phyloP scores from a whole-genome alignment of 78 protist genomes.

The Emiliania huxleyi region DNA sequence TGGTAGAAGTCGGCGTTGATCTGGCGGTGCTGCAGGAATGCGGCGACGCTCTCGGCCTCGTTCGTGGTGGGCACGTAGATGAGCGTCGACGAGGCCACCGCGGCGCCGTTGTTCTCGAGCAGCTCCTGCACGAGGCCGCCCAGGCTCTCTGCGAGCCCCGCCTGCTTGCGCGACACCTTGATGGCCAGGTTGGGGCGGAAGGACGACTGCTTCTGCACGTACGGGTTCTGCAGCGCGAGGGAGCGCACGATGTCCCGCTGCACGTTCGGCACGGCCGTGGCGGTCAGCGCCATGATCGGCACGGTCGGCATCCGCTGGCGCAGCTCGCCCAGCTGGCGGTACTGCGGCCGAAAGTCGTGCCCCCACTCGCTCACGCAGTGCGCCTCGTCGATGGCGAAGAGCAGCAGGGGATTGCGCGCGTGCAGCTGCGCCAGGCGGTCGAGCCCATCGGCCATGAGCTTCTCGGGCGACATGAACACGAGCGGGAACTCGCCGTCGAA shows the following conservation, averaged over 20 bases:
- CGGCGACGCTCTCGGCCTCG: not conserved
- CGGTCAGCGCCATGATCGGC: too few relatives aligned
- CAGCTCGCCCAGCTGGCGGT: too few relatives aligned
- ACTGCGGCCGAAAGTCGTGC: too few relatives aligned
- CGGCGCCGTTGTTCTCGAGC: not conserved
- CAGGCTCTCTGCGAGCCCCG: too few relatives aligned
- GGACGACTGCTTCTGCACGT: conserved; percentile 11
- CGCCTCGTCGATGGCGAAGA: too few relatives aligned
- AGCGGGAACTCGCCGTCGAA: not conserved
- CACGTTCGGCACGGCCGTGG: conserved; percentile 27
- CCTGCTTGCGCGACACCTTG: not conserved
- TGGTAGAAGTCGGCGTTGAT: not conserved
- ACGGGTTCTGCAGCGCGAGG: not conserved
- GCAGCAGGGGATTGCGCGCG: not conserved
- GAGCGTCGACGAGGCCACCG: not conserved
- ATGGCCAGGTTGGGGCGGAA: conserved; percentile 30
- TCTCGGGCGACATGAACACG: conserved; percentile 37
- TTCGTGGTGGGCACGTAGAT: not conserved
- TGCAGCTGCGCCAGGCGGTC: not conserved
- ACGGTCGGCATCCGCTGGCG: too few relatives aligned
- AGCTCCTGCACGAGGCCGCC: not conserved
- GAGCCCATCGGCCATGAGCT: not conserved
- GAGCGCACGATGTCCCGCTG: conserved; percentile 3
- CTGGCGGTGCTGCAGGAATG: not conserved
- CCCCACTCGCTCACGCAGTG: too few relatives aligned